Conservation (phyloP, 768 basidiomycete genomes). For the Cystofilobasidium macerans region DNA sequence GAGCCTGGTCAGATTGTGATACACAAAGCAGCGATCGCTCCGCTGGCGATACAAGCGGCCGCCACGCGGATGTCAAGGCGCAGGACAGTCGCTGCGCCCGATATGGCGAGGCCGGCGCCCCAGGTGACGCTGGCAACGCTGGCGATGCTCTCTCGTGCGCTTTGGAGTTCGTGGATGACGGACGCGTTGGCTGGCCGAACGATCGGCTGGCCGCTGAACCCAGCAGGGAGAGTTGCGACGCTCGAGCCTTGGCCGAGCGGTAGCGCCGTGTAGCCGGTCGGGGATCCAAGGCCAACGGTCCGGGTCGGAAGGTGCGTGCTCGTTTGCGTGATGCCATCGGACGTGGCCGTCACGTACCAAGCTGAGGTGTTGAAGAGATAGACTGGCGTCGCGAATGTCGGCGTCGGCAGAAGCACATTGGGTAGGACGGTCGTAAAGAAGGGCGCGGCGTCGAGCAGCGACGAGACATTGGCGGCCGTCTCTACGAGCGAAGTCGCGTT, state of each 20-base stretch:
- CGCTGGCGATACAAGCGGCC: too few relatives aligned
- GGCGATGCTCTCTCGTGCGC: background rate
- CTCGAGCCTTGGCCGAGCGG: background rate
- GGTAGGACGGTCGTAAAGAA: conserved; percentile 8
- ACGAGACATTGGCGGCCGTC: background rate
- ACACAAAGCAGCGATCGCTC: too few relatives aligned
- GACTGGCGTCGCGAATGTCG: conserved; percentile 4
- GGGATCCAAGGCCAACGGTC: background rate
- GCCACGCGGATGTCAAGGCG: too few relatives aligned
- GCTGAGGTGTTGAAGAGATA: conserved; percentile 21
- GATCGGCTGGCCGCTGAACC: background rate
- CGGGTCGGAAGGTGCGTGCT: background rate
- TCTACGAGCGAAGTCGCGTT: background rate
- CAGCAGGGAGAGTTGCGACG: background rate
- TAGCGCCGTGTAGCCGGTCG: background rate
- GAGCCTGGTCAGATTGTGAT: too few relatives aligned
- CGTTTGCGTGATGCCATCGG: background rate
- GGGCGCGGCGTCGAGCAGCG: conserved; percentile 3
- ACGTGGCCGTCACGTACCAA: background rate
- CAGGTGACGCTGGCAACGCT: conserved; percentile 6
- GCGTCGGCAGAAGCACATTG: conserved; percentile 14
- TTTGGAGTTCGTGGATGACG: background rate
- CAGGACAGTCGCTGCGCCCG: background rate
- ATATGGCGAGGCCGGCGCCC: background rate
- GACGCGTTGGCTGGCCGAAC: background rate